A percentile compares a stretch with the other conserved stretches of the same genome.
These are phyloP conservation scores for Malassezia sympodialis DNA, from an alignment of 1,284 basidiomycete genomes.

Conservation along the genomic window DNA sequence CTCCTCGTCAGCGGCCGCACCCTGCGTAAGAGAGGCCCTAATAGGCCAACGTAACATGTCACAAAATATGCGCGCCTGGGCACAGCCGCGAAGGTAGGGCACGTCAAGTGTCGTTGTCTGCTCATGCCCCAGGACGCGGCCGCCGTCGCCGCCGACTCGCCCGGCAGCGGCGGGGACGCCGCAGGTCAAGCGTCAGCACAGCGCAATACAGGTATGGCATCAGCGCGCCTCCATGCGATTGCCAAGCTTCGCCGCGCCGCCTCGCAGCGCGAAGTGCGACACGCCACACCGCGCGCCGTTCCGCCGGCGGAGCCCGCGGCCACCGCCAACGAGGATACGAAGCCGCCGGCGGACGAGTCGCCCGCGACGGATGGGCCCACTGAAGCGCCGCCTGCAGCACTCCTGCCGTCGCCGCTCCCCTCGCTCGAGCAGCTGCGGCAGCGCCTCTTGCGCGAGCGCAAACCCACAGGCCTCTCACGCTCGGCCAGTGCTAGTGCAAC, in stretches of 20 bases:
- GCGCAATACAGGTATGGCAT: background rate
- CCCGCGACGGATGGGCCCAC: background rate
- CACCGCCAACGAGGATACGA: background rate
- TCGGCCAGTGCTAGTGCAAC: slow-evolving; percentile 39
- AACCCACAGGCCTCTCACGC: slow-evolving; percentile 26
- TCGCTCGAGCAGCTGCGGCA: slow-evolving; percentile 42
- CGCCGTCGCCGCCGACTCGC: background rate
- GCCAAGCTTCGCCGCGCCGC: slow-evolving; percentile 17
- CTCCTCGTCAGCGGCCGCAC: background rate
- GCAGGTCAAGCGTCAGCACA: background rate
- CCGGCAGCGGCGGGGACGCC: background rate
- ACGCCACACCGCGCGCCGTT: background rate
- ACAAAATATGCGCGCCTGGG: background rate
- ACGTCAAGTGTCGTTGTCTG: background rate
- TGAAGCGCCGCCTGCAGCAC: background rate
- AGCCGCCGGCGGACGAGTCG: background rate
- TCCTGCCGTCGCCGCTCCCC: slow-evolving; percentile 26
- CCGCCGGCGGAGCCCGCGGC: background rate
- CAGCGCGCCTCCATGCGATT: slow-evolving; percentile 8
- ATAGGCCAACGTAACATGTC: background rate
- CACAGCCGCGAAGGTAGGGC: background rate
- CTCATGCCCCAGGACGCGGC: background rate
- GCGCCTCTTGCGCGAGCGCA: slow-evolving; percentile 37
- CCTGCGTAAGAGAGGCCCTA: background rate
- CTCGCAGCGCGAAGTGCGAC: slow-evolving; percentile 14